These are phyloP conservation scores for Crithidia bombi DNA, from an alignment of 208 protist genomes.

Conservation along the genomic window DNA sequence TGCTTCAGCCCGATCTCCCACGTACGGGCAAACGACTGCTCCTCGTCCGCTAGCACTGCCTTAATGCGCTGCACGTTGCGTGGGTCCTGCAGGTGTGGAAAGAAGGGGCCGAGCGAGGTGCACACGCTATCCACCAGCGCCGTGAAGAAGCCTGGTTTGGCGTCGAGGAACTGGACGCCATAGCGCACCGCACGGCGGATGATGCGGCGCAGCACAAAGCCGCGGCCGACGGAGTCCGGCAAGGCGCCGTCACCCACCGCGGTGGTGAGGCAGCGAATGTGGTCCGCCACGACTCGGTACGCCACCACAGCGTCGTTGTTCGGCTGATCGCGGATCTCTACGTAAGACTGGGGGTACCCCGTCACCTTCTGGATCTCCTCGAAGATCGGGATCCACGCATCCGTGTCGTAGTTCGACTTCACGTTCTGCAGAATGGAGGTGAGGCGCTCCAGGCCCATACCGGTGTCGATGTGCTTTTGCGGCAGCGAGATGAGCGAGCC, in stretches of 20 bases:
- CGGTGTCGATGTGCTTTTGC: conserved; percentile 97
- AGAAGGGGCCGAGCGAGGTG: conserved; percentile 90
- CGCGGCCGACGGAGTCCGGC: conserved; percentile 94
- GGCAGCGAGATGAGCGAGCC: conserved; percentile 88
- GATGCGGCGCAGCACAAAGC: conserved; percentile 98
- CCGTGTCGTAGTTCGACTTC: conserved; percentile 99
- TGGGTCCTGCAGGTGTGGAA: conserved; percentile 92
- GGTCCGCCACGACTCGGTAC: conserved; percentile 99
- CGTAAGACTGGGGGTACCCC: conserved; percentile 87
- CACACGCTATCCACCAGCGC: conserved; percentile 93
- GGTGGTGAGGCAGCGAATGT: conserved; percentile 98
- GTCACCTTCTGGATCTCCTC: conserved; percentile 95
- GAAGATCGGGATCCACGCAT: conserved; percentile 98
- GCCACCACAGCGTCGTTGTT: conserved; percentile 94
- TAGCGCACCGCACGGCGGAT: conserved; percentile 97
- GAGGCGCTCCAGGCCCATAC: conserved; percentile 99
- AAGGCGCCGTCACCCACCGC: conserved; percentile 97
- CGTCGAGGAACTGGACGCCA: conserved; percentile 94
- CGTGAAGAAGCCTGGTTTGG: conserved; percentile 94
- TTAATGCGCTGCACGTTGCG: conserved; percentile 86
- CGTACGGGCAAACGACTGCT: conserved; percentile 96
- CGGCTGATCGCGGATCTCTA: conserved; percentile 72
- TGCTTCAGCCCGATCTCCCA: conserved; percentile 95
- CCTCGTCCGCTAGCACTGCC: conserved; percentile 95
- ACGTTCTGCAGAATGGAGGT: conserved; percentile 97